Evolutionary conservation across 441 rosid genomes (phyloP), one percentile per base, ranked within the genome.

Genomic region (Pelargonium fulgidum): DNA sequence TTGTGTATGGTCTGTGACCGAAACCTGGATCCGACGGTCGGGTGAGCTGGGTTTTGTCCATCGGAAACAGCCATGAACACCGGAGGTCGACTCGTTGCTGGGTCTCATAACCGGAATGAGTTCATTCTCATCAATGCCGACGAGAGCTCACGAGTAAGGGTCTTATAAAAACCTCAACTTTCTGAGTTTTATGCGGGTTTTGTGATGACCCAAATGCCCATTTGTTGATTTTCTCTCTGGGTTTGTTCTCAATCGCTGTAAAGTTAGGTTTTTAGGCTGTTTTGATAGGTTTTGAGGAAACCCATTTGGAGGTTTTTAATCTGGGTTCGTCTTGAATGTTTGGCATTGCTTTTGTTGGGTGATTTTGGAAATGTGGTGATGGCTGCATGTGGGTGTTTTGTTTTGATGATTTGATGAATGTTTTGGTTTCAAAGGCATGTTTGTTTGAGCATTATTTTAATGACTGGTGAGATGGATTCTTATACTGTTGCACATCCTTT

Each of bases 31-130:
- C 39, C 39, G 39, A 33, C 39, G 7, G 39, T 33, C 39, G 39
- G 39, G 39, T 33, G 39, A 33, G 39, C 39, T 33, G 39, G 39
- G 39, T 33, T 33, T 33, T 4, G 39, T 7, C 39, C 39, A 33
- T 33, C 39, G 39, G 39, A 4, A 4, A 33, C 39, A 61, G 63
- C 66, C 26, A 91, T 91, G 98, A 88, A 84, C 33, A 80, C 97
- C 65, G 84, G 85, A 67, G 98, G 97, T 54, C 84, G 96, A 70
- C 89, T 93, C 54, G 67, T 93, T 83, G 97, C 98, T 59, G 98
- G 98, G 81, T 93, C 98, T 81, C 98, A 91, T 75, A 93, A 89
- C 66, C 80, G 97, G 73, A 89, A 93, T 73, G 98, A 93, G 93
- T 89, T 93, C 73, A 80, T 91, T 66, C 92, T 93, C 62, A 93